Evolutionary conservation across 208 protist genomes (phyloP).

Genomic region (Trypanosoma cruzi): DNA sequence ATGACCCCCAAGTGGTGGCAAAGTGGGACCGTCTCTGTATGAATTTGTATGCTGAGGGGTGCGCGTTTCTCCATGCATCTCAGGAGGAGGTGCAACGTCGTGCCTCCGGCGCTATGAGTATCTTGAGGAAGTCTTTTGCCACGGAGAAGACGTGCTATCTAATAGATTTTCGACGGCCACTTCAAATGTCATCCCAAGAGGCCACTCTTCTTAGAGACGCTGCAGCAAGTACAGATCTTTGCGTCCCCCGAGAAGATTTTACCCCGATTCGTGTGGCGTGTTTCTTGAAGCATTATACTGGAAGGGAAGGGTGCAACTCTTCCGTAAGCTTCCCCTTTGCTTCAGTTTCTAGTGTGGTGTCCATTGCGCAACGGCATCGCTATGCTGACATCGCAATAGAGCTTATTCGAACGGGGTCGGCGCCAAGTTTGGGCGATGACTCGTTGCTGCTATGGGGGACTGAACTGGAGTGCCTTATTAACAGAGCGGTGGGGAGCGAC

Average conservation of each 20-base stretch:
- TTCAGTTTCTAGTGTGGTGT: slow-evolving; percentile 19
- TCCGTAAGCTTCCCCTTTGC: slow-evolving; percentile 3
- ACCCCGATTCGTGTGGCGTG: slow-evolving; percentile 16
- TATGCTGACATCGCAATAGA: slow-evolving; percentile 20
- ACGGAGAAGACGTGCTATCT: slow-evolving; percentile 9
- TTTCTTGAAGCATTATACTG: not conserved
- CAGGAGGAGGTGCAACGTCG: slow-evolving; percentile 11
- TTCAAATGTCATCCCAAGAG: not conserved
- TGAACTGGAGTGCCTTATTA: slow-evolving; percentile 9
- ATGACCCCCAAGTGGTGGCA: not conserved
- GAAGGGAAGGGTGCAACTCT: not conserved
- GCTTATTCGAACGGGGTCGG: slow-evolving; percentile 21
- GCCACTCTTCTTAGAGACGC: slow-evolving; percentile 1
- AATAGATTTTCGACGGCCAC: slow-evolving; percentile 13
- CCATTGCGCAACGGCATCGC: slow-evolving; percentile 18
- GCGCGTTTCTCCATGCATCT: not conserved
- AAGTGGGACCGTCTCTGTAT: slow-evolving; percentile 22
- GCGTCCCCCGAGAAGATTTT: slow-evolving; percentile 15
- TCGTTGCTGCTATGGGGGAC: slow-evolving; percentile 16
- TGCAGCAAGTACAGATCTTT: slow-evolving; percentile 3
- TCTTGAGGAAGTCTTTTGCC: slow-evolving; percentile 7
- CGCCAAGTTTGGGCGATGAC: slow-evolving; percentile 12
- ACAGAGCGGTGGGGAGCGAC: not conserved
- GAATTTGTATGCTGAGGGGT: slow-evolving; percentile 18
- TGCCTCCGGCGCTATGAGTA: not conserved